Percentiles rank a stretch among this genome's conserved stretches.
Evolutionary conservation across 108 stramenopile genomes (phyloP).

Genomic region (Skeletonema tropicum): DNA sequence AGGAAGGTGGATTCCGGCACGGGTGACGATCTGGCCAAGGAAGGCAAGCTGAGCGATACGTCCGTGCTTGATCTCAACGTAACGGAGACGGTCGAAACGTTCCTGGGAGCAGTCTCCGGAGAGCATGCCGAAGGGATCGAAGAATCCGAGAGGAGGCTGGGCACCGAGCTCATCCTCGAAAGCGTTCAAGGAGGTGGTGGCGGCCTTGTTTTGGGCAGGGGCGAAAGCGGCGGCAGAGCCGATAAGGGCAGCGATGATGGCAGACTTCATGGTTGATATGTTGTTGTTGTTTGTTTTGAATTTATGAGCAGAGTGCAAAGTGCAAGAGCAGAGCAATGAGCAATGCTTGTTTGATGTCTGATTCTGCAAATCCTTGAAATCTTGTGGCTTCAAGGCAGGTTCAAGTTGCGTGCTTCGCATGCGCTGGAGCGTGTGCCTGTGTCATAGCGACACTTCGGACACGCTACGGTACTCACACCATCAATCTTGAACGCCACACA

Average conservation of each 20-base stretch:
- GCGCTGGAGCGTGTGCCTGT: too few relatives aligned
- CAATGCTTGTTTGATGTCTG: too few relatives aligned
- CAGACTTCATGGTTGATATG: constrained; percentile 10
- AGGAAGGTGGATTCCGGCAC: constrained; percentile 66
- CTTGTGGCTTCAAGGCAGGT: too few relatives aligned
- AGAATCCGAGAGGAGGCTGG: constrained; percentile 83
- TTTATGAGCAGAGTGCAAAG: too few relatives aligned
- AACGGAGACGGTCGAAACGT: constrained; percentile 45
- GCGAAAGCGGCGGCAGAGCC: constrained; percentile 23
- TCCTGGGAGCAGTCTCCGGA: constrained; percentile 52
- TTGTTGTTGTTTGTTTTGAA: too few relatives aligned
- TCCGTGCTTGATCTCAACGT: constrained; percentile 69
- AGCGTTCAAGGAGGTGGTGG: constrained; percentile 43
- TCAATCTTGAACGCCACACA: too few relatives aligned
- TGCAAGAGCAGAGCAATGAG: too few relatives aligned
- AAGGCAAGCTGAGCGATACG: constrained; percentile 64
- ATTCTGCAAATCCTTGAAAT: too few relatives aligned
- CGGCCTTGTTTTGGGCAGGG: constrained; percentile 11
- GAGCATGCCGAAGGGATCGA: constrained; percentile 70
- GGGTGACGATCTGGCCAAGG: constrained; percentile 40
- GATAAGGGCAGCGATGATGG: constrained; percentile 17
- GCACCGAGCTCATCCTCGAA: constrained; percentile 68
- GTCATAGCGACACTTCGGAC: too few relatives aligned
- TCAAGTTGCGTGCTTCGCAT: too few relatives aligned
- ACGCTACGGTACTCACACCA: too few relatives aligned